Evolutionary conservation across 495 filamentous ascomycete species (phyloP), one percentile per base, ranked within the genome.

Genomic region (Hyaloscypha hepaticicola): DNA sequence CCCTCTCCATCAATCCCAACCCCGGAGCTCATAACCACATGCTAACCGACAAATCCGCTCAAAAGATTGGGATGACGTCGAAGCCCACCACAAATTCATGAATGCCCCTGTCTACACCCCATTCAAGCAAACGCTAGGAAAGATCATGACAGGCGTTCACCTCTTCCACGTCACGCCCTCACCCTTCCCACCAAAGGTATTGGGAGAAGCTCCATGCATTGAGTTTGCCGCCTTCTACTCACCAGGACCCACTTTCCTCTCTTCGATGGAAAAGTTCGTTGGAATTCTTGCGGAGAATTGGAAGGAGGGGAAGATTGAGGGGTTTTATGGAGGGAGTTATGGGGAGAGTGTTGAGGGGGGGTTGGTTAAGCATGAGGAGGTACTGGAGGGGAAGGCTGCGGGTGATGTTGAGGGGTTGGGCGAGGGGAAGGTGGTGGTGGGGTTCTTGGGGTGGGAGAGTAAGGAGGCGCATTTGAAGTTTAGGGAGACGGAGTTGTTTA

Each of bases 61-160:
- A n/a, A n/a, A 38, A 68, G 67, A 69, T 49, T 69, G 67, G 67
- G 63, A 69, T 16, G 24, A 27, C 24, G 7, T 53, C n/a, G 16
- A 29, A 33, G 25, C 52, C 25, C 63, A 69, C 50, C n/a, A 33
- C 45, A 45, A 55, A 38, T 69, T 69, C 67, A 66, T 56, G 11
- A 27, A 29, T 41, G 2, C 7, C 8, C 60, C 67, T 2, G 12
- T 27, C 27, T 69, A 69, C 50, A 28, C 1, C 4, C 61, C 63
- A 1, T 69, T 69, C 48, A 50, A 26, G 1, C 34, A 41, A 0
- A 27, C 5, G 0, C 52, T 69, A 3, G 2, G 12, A 0, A 5
- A 41, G 6, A 16, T 68, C 8, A 60, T 64, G 5, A 25, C 25
- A 19, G 25, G 14, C 19, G 41, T 69, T 5, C 51, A 61, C 14